Conservation (phyloP, 108 stramenopile species). For the Fragilariopsis cylindrus region DNA sequence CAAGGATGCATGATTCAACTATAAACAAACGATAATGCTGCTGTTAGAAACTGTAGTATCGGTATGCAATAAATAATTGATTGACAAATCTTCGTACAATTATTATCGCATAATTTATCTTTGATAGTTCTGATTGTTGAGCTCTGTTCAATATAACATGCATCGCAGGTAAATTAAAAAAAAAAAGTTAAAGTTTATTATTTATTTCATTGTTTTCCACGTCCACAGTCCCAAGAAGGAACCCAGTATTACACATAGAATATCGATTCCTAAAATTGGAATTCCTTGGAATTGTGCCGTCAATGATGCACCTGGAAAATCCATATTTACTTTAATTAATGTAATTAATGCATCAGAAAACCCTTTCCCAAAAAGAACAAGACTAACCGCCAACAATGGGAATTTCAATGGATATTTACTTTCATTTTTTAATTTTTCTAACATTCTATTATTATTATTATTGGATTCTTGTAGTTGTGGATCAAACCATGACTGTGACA, state of each 20-base stretch:
- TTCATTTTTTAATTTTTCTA: conserved; percentile 25
- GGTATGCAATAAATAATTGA: too few species aligned
- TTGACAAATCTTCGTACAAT: too few species aligned
- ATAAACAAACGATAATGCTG: too few species aligned
- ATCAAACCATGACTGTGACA: conserved; percentile 23
- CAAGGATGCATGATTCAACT: too few species aligned
- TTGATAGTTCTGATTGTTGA: too few species aligned
- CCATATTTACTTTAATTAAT: conserved; percentile 38
- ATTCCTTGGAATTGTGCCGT: conserved; percentile 33
- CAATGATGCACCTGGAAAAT: conserved; percentile 33
- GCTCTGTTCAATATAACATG: too few species aligned
- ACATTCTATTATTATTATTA: conserved; percentile 13
- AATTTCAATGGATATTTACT: conserved; percentile 42
- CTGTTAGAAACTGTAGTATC: too few species aligned
- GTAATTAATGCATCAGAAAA: conserved; percentile 39
- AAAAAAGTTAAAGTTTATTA: not conserved
- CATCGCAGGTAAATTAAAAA: not conserved
- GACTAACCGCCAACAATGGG: conserved; percentile 32
- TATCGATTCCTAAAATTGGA: conserved; percentile 37
- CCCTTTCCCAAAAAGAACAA: conserved; percentile 37
- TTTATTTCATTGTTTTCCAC: conserved; percentile 36
- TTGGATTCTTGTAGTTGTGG: not conserved
- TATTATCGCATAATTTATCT: too few species aligned
- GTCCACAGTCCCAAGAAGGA: conserved; percentile 26
- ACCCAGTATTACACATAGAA: conserved; percentile 22